Conservation (phyloP, 1,139 yeast genomes). For the Kodamaea alishanica region DNA sequence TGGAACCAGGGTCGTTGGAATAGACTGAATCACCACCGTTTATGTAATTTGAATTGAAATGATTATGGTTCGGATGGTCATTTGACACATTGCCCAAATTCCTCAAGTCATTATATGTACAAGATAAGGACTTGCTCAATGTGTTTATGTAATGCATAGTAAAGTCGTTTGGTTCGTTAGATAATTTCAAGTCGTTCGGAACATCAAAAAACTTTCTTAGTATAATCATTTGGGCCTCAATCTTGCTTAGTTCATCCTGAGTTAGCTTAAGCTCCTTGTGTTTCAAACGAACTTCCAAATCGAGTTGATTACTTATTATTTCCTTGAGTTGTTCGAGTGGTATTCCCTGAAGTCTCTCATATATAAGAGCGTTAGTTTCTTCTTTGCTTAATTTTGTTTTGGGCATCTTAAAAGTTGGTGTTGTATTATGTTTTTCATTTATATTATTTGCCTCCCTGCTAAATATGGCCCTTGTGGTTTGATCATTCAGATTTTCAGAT, state of each 20-base stretch:
- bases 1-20: constrained; percentile 2
- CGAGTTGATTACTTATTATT: constrained; percentile 50
- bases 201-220: constrained; percentile 52
- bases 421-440: not conserved
- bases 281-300: constrained; percentile 65
- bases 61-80: constrained; percentile 6
- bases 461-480: not conserved
- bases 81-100: constrained; percentile 8
- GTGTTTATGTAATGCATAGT: constrained; percentile 45
- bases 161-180: constrained; percentile 48
- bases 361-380: constrained; percentile 9
- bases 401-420: not conserved
- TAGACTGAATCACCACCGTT: constrained; percentile 5
- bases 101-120: constrained; percentile 27
- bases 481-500: not conserved
- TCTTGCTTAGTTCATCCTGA: constrained; percentile 60
- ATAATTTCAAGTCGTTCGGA: constrained; percentile 33
- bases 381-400: constrained; percentile 1
- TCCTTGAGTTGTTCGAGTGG: constrained; percentile 40
- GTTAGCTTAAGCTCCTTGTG: constrained; percentile 61
- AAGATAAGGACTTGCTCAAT: constrained; percentile 33
- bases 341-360: constrained; percentile 28
- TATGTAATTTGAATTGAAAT: constrained; percentile 11
- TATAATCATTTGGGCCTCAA: constrained; percentile 57
- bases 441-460: not conserved